A percentile compares a stretch with the other conserved stretches of the same genome.
These are phyloP conservation scores for Fusarium keratoplasticum DNA, from an alignment of 2,329 filamentous ascomycete species.

Conservation along the genomic window DNA sequence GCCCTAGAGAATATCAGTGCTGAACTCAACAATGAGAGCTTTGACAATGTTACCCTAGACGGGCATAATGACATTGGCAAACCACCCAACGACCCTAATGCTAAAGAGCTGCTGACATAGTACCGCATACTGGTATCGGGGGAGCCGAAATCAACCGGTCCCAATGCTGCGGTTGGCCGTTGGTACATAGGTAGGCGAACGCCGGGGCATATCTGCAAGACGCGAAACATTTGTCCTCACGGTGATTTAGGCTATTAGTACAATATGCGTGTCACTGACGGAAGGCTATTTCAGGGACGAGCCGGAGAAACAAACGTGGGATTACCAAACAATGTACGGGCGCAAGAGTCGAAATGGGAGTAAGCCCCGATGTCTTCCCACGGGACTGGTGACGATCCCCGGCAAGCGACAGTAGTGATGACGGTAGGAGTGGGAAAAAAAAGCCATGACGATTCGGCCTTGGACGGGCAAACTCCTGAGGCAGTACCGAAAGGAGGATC, in stretches of 20 bases:
- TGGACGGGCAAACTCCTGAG: conserved; percentile 17
- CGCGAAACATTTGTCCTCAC: background rate
- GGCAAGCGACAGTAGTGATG: conserved; percentile 13
- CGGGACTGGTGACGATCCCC: background rate
- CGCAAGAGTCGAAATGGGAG: conserved; percentile 6
- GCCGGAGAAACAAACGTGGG: background rate
- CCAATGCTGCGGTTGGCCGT: conserved; percentile 13
- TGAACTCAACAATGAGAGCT: background rate
- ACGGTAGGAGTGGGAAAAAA: background rate
- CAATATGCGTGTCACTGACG: background rate
- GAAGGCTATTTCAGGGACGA: conserved; percentile 6
- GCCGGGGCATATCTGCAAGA: conserved; percentile 5
- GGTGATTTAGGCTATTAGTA: conserved; percentile 7
- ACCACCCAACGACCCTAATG: background rate
- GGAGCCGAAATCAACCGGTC: conserved; percentile 5
- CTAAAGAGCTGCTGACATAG: background rate
- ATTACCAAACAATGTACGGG: background rate
- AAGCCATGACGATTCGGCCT: conserved; percentile 1
- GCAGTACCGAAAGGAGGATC: conserved; percentile 38
- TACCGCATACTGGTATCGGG: background rate
- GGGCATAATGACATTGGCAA: background rate
- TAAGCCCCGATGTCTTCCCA: background rate
- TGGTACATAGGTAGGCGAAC: conserved; percentile 12
- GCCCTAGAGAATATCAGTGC: background rate
- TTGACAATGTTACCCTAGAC: background rate